phyloP scores from a whole-genome alignment of 768 basidiomycete species.

The Sistotremastrum niveocremeum region DNA sequence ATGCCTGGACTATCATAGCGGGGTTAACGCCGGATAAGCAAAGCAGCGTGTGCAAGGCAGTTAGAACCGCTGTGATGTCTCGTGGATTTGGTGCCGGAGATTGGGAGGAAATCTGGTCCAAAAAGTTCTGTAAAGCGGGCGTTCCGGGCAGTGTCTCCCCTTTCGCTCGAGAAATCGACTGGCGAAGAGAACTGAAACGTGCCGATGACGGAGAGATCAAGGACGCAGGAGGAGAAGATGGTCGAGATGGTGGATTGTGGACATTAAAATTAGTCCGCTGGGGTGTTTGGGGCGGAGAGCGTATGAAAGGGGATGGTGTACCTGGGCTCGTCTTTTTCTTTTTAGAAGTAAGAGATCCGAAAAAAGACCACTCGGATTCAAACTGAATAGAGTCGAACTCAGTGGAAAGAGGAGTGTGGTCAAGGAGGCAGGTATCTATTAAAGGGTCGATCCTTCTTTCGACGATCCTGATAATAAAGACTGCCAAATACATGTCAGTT shows the following conservation, averaged over 20 bases:
- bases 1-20: slow-evolving; percentile 73
- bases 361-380: slow-evolving; percentile 91
- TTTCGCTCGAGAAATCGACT: slow-evolving; percentile 45
- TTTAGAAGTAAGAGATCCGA: slow-evolving; percentile 57
- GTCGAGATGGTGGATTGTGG: slow-evolving; percentile 35
- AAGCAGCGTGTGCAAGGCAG: slow-evolving; percentile 73
- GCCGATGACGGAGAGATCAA: slow-evolving; percentile 33
- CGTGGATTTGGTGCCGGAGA: slow-evolving; percentile 27
- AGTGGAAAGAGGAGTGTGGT: slow-evolving; percentile 63
- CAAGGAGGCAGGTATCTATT: slow-evolving; percentile 71
- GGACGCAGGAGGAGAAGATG: slow-evolving; percentile 30
- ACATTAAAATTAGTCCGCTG: slow-evolving; percentile 36
- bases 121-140: slow-evolving; percentile 35
- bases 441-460: slow-evolving; percentile 82
- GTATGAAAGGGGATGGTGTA: slow-evolving; percentile 10
- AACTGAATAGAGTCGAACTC: slow-evolving; percentile 79
- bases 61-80: slow-evolving; percentile 67
- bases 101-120: slow-evolving; percentile 30
- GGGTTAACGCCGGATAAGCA: slow-evolving; percentile 85
- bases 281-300: slow-evolving; percentile 14
- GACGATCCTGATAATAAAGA: slow-evolving; percentile 87
- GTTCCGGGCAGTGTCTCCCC: slow-evolving; percentile 22
- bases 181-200: slow-evolving; percentile 49
- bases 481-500: slow-evolving; percentile 25
- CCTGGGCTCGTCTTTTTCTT: slow-evolving; percentile 30